Evolutionary conservation across 148 eudicot species (phyloP).

Genomic region (Fagopyrum esculentum): DNA sequence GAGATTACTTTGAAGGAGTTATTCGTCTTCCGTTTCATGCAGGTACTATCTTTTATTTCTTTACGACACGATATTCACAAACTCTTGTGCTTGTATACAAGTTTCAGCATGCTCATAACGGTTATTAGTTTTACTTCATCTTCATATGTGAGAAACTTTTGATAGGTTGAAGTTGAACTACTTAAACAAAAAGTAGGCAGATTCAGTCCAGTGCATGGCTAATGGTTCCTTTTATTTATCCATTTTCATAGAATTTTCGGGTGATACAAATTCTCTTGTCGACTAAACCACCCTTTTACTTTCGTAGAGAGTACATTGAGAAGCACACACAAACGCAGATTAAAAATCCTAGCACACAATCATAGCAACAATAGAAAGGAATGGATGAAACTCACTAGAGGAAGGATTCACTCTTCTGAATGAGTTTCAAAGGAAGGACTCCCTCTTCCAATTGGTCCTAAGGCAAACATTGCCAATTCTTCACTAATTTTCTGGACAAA

Average conservation of each 20-base stretch:
- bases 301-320: too few relatives aligned
- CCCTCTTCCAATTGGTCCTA: too few relatives aligned
- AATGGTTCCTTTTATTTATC: neutral
- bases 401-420: too few relatives aligned
- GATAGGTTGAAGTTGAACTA: neutral
- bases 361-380: too few relatives aligned
- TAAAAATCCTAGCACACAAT: too few relatives aligned
- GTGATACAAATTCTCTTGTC: neutral
- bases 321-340: too few relatives aligned
- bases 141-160: neutral
- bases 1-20: slow-evolving; percentile 91
- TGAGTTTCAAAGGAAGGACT: too few relatives aligned
- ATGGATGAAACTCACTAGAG: too few relatives aligned
- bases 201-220: neutral
- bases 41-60: slow-evolving; percentile 35
- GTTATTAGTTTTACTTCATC: neutral
- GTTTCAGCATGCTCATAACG: neutral
- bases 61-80: neutral
- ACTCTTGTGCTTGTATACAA: neutral
- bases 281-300: too few relatives aligned
- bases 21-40: slow-evolving; percentile 93
- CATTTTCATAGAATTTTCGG: neutral
- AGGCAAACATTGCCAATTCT: too few relatives aligned
- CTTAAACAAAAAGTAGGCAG: neutral
- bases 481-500: too few relatives aligned